Evolutionary conservation across 2,329 filamentous ascomycete genomes (phyloP).

Genomic region (Fusarium clavum): DNA sequence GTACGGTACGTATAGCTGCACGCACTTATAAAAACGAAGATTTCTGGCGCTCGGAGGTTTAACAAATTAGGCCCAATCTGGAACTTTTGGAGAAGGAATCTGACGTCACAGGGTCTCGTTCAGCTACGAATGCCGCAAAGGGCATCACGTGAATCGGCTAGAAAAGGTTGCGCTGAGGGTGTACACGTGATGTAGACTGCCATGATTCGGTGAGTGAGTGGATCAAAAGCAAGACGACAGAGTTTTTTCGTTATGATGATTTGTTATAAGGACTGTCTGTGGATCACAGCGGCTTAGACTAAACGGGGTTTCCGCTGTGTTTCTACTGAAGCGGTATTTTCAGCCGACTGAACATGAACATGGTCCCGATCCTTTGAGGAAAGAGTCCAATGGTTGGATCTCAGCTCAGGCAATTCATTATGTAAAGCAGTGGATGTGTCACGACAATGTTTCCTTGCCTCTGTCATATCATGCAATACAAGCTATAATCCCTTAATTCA

Average conservation of each 20-base stretch:
- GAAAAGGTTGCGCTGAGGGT: neutral
- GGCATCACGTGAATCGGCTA: neutral
- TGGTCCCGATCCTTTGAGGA: constrained; percentile 9
- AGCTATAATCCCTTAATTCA: neutral
- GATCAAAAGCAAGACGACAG: constrained; percentile 12
- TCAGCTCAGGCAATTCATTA: neutral
- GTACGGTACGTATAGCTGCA: neutral
- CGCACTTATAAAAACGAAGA: neutral
- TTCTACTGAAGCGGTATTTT: constrained; percentile 8
- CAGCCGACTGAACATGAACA: constrained; percentile 2
- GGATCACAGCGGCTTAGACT: constrained; percentile 15
- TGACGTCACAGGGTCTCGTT: constrained; percentile 26
- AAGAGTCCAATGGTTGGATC: constrained; percentile 1
- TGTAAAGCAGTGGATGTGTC: neutral
- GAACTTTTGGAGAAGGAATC: neutral
- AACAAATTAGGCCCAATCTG: neutral
- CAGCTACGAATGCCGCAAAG: neutral
- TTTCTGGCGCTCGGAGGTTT: constrained; percentile 6
- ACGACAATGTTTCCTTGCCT: neutral
- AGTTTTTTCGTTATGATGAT: constrained; percentile 33
- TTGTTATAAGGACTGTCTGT: constrained; percentile 17
- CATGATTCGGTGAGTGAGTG: constrained; percentile 19
- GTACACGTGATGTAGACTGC: constrained; percentile 17
- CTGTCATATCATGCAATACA: neutral
- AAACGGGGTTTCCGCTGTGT: constrained; percentile 3